Percentiles rank a stretch among this genome's conserved stretches.
phyloP scores from a whole-genome alignment of 1,284 basidiomycete species.

The Ceratobasidium sp. region DNA sequence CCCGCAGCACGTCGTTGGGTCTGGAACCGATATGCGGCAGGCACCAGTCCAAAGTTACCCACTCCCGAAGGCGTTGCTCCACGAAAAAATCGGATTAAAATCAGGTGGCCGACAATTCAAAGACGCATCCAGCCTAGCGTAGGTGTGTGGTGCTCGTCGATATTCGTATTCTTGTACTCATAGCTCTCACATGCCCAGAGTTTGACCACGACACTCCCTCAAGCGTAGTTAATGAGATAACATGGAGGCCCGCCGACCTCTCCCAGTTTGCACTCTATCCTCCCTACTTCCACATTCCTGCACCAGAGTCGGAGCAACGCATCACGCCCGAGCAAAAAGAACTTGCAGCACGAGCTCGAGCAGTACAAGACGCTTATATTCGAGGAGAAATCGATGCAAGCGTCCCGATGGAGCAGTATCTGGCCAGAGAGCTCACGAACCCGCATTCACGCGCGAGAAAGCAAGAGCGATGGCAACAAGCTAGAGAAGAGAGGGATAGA shows the following conservation, averaged over 20 bases:
- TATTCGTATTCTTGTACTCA: constrained; percentile 29
- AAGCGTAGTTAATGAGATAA: constrained; percentile 56
- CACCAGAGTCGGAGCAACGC: constrained; percentile 23
- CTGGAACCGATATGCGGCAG: constrained; percentile 73
- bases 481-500: constrained; percentile 51
- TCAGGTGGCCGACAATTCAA: constrained; percentile 74
- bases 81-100: constrained; percentile 57
- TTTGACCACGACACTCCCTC: constrained; percentile 68
- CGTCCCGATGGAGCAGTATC: constrained; percentile 69
- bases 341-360: constrained; percentile 18
- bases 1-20: constrained; percentile 62
- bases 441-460: constrained; percentile 83
- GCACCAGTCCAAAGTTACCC: constrained; percentile 69
- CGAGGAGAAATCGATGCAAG: constrained; percentile 16
- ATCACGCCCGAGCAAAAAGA: constrained; percentile 20
- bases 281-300: constrained; percentile 50
- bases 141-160: constrained; percentile 9
- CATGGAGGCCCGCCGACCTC: constrained; percentile 17
- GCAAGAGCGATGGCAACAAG: constrained; percentile 74
- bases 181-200: constrained; percentile 60
- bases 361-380: constrained; percentile 39
- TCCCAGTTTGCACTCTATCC: constrained; percentile 54
- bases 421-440: constrained; percentile 76
- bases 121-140: constrained; percentile 9
- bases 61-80: constrained; percentile 47